Base-by-base conservation (phyloP, 345 rosid species). In the Murraya paniculata region DNA sequence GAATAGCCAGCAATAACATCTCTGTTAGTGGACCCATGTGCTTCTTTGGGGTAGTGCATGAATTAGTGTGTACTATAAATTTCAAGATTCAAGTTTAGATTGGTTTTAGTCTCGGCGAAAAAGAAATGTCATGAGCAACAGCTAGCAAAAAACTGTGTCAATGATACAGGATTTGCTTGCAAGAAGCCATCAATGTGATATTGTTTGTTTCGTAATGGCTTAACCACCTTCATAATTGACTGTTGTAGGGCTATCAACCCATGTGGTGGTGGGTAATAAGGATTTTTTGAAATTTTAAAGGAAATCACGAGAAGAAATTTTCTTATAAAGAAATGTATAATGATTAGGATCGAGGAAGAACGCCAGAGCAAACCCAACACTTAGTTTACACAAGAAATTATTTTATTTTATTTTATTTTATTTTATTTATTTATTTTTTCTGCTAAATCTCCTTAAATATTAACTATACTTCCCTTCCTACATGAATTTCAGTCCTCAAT, bases 191-290 rank as follows among this genome's bases (percentile, higher is more conserved):
- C 77, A 74, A 65, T 75, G 19, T 66, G 79, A 68, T 60, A 68
- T 59, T 48, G 67, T 72, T 65, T 69, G 56, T n/a, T 50, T 28
- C 41, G 56, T 61, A 60, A 68, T 38, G 79, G 66, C 78, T 83
- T 83, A 83, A 81, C 88, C 76, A 80, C 84, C 86, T 70, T 75
- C 77, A 85, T 83, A 36, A 85, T 83, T 78, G 84, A 59, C 78
- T 76, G 76, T 61, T 72, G 82, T 73, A 78, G 84, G 86, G 72
- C 70, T 72, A 71, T 35, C 79, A 25, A 24, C 80, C 73, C 83
- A 80, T 71, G 83, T 82, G 87, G 83, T 80, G 87, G 66, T 79
- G 31, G 66, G 82, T 69, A 48, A 48, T 65, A 36, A 50, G 58
- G 59, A 55, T 21, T 45, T 64, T 55, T 55, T 56, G 28, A 19